phyloP scores from a whole-genome alignment of 495 filamentous ascomycete genomes.

The Penicillium waksmanii region DNA sequence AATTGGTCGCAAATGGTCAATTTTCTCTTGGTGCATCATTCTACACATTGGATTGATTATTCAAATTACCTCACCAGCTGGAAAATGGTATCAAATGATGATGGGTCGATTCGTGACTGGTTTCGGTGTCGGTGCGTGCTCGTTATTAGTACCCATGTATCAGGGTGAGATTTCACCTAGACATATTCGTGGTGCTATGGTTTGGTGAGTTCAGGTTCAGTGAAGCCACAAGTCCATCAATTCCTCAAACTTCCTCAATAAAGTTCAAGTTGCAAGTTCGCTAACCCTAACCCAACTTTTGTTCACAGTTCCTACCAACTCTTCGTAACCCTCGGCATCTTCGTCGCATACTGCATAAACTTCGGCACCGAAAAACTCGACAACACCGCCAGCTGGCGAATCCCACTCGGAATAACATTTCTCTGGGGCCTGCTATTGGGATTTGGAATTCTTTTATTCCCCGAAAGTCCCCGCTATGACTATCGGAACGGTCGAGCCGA shows the following conservation, averaged over 20 bases:
- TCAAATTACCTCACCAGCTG: constrained; percentile 57
- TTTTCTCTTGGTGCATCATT: constrained; percentile 58
- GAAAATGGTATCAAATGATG: constrained; percentile 55
- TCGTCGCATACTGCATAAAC: constrained; percentile 77
- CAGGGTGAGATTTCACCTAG: constrained; percentile 63
- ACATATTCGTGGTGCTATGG: constrained; percentile 67
- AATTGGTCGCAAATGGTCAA: constrained; percentile 53
- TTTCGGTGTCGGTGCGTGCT: constrained; percentile 68
- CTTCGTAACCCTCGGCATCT: constrained; percentile 84
- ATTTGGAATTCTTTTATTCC: constrained; percentile 67
- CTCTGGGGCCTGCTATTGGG: constrained; percentile 73
- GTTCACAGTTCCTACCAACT: constrained; percentile 65
- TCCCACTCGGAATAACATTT: constrained; percentile 75
- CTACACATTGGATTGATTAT: constrained; percentile 66
- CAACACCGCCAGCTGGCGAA: constrained; percentile 66
- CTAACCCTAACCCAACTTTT: no score
- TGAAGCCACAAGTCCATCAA: background rate
- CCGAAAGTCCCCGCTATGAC: constrained; percentile 69
- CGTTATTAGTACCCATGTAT: constrained; percentile 70
- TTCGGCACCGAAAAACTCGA: constrained; percentile 62
- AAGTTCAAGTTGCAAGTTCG: no score
- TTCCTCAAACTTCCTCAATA: background rate
- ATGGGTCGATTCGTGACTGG: constrained; percentile 61
- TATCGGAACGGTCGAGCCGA: constrained; percentile 64
- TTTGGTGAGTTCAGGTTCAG: no score